Evolutionary conservation across 129 eudicot genomes (phyloP).

Genomic region (Rutidosis leptorrhynchoides): DNA sequence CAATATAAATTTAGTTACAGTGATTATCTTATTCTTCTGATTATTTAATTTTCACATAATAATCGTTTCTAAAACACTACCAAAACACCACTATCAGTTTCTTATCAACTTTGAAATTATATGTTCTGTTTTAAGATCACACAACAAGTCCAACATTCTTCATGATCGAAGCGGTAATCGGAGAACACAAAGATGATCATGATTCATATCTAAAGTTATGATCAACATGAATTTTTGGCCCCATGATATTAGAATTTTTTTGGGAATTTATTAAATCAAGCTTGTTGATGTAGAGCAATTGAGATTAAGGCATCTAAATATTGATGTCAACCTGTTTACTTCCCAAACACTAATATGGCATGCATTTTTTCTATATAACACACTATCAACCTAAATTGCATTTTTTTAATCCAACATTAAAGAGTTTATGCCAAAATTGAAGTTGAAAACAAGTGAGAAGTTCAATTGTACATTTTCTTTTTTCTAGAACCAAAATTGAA

Average conservation of each 20-base stretch:
- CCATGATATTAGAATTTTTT: not conserved
- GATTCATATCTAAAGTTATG: slow-evolving; percentile 5
- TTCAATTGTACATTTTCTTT: not conserved
- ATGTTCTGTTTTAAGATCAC: not conserved
- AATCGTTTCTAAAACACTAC: not conserved
- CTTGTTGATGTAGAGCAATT: slow-evolving; percentile 8
- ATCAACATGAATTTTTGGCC: slow-evolving; percentile 21
- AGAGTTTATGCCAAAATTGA: slow-evolving; percentile 9
- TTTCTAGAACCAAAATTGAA: slow-evolving; percentile 15
- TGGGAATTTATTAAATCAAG: not conserved
- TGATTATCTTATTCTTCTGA: not conserved
- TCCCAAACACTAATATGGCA: not conserved
- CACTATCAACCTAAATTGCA: not conserved
- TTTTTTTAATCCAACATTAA: not conserved
- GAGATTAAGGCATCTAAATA: not conserved
- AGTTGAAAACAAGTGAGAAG: slow-evolving; percentile 18
- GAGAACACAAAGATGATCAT: slow-evolving; percentile 3
- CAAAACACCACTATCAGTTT: not conserved
- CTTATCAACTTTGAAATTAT: slow-evolving; percentile 1
- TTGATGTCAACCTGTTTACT: not conserved
- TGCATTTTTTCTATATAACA: not conserved
- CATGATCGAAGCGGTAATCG: slow-evolving; percentile 11
- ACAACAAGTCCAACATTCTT: slow-evolving; percentile 2
- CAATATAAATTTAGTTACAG: not conserved
- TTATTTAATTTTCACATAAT: not conserved